These are phyloP conservation scores for Drosera capensis DNA, from an alignment of 148 eudicot species.

Conservation along the genomic window DNA sequence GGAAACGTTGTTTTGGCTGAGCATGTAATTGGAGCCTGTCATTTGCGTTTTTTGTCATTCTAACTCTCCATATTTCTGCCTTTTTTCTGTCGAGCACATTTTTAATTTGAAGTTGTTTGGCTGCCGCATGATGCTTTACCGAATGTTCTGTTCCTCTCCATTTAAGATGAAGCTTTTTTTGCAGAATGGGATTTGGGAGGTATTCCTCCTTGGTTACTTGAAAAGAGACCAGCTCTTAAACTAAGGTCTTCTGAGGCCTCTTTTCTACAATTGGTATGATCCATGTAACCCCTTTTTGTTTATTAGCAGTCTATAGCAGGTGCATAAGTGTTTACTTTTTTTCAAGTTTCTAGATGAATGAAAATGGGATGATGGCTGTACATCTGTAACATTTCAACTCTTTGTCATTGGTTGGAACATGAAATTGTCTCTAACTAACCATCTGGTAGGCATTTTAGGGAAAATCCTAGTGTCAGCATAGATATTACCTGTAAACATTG, in stretches of 20 bases:
- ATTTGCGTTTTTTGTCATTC: too few relatives aligned
- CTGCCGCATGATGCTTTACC: conserved; percentile 1
- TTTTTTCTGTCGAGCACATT: background rate
- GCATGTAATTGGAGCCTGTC: too few relatives aligned
- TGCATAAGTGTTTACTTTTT: background rate
- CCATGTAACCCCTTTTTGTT: background rate
- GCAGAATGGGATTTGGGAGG: conserved; percentile 99
- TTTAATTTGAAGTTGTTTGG: background rate
- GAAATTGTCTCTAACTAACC: too few relatives aligned
- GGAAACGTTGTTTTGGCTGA: too few relatives aligned
- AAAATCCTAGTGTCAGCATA: too few relatives aligned
- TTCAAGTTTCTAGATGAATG: too few relatives aligned
- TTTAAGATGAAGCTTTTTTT: background rate
- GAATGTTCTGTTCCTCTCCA: background rate
- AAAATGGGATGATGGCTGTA: too few relatives aligned
- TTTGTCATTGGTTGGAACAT: too few relatives aligned
- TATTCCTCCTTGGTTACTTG: conserved; percentile 91
- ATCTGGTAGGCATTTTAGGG: too few relatives aligned
- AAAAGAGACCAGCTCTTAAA: conserved; percentile 56
- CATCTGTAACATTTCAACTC: too few relatives aligned
- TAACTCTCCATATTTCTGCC: background rate
- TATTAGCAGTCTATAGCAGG: background rate
- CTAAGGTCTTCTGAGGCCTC: conserved; percentile 80
- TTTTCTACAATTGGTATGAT: conserved; percentile 56
- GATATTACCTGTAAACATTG: too few relatives aligned